These are phyloP conservation scores for apple (Malus domestica) DNA, from an alignment of 306 rosid species.

Conservation along the genomic window ASM211411v1 NC_041802.1:31463501-31464000, in stretches of 20 bases:
- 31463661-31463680: neutral
- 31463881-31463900: neutral
- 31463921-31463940: neutral
- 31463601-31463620: constrained; percentile 74
- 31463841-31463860: neutral
- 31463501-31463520: constrained; percentile 68
- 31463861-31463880: neutral
- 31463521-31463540: constrained; percentile 94
- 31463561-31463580: constrained; percentile 89
- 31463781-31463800: neutral
- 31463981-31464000: neutral
- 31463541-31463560: constrained; percentile 85
- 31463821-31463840: neutral
- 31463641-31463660: neutral
- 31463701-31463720: neutral
- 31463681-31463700: neutral
- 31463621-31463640: neutral
- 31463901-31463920: neutral
- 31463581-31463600: constrained; percentile 89
- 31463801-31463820: neutral
- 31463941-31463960: neutral
- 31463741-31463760: neutral
- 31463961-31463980: neutral
- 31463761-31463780: neutral
- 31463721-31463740: neutral